Percentiles rank a stretch among this genome's conserved stretches.
These are phyloP conservation scores for Podochytrium sp. DNA, from an alignment of 192 early-diverging fungal genomes.

Conservation along the genomic window DNA sequence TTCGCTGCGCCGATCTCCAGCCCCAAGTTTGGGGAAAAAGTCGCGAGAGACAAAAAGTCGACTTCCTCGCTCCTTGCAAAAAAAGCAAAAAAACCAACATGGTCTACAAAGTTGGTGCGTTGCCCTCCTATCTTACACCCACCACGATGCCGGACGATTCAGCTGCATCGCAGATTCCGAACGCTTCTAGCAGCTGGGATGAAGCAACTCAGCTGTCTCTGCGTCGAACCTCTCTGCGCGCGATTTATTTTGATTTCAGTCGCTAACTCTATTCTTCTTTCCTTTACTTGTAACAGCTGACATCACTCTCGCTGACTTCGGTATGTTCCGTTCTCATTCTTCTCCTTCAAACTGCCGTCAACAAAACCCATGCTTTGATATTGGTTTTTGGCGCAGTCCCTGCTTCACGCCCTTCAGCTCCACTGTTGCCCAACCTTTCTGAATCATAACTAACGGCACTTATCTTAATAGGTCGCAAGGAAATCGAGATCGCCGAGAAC, in stretches of 20 bases:
- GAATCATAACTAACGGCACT: not conserved
- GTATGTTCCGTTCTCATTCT: slow-evolving; percentile 31
- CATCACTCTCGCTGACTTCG: slow-evolving; percentile 93
- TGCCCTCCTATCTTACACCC: not conserved
- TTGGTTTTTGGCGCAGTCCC: not conserved
- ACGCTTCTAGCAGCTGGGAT: too few species aligned
- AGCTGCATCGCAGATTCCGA: too few species aligned
- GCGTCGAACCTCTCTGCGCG: too few species aligned
- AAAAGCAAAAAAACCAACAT: slow-evolving; percentile 28
- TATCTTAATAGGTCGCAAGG: slow-evolving; percentile 70
- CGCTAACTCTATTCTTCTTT: not conserved
- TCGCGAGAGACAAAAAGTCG: not conserved
- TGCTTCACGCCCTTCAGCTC: not conserved
- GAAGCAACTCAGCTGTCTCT: too few species aligned
- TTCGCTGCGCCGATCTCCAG: too few species aligned
- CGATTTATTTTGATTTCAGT: slow-evolving; percentile 17
- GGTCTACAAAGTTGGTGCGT: slow-evolving; percentile 47
- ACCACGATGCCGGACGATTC: too few species aligned
- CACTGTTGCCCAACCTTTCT: not conserved
- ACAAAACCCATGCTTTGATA: not conserved
- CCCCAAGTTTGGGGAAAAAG: not conserved
- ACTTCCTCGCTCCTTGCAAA: not conserved
- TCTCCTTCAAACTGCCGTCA: not conserved
- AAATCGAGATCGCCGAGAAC: slow-evolving; percentile 92
- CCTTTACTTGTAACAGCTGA: slow-evolving; percentile 55